These are phyloP conservation scores for Scheffersomyces insectosa DNA, from an alignment of 1,139 yeast species.

Conservation along the genomic window DNA sequence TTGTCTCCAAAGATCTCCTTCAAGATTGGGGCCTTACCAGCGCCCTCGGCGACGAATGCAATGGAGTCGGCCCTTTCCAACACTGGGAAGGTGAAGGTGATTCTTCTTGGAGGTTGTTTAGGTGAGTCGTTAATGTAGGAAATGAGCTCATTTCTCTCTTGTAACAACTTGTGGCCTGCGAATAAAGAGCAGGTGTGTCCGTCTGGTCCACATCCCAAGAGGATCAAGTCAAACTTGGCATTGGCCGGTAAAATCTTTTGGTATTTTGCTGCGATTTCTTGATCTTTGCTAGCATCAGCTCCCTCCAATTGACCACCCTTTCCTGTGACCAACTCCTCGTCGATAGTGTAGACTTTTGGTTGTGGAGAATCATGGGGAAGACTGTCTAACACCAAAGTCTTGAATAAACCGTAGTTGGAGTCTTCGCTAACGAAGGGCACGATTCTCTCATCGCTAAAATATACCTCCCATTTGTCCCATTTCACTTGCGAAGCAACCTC, in stretches of 20 bases:
- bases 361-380: constrained; percentile 30
- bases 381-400: constrained; percentile 53
- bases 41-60: constrained; percentile 89
- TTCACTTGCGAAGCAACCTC: constrained; percentile 46
- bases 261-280: constrained; percentile 52
- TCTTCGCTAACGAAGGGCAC: constrained; percentile 83
- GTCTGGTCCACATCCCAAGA: constrained; percentile 79
- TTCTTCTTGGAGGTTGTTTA: constrained; percentile 77
- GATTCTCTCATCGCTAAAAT: constrained; percentile 94
- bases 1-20: constrained; percentile 66
- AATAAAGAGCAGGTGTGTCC: constrained; percentile 80
- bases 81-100: constrained; percentile 69
- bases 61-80: constrained; percentile 55
- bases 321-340: constrained; percentile 48
- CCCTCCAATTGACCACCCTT: constrained; percentile 44
- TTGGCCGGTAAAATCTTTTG: constrained; percentile 44
- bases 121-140: constrained; percentile 62
- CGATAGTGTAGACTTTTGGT: constrained; percentile 53
- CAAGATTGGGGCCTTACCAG: constrained; percentile 74
- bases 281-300: constrained; percentile 39
- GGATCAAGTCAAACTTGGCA: constrained; percentile 52
- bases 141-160: constrained; percentile 39
- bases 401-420: constrained; percentile 67
- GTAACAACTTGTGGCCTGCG: constrained; percentile 55
- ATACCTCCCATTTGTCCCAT: constrained; percentile 88